Conservation (phyloP, 2,329 filamentous ascomycete genomes). For the Aspergillus niger region DNA sequence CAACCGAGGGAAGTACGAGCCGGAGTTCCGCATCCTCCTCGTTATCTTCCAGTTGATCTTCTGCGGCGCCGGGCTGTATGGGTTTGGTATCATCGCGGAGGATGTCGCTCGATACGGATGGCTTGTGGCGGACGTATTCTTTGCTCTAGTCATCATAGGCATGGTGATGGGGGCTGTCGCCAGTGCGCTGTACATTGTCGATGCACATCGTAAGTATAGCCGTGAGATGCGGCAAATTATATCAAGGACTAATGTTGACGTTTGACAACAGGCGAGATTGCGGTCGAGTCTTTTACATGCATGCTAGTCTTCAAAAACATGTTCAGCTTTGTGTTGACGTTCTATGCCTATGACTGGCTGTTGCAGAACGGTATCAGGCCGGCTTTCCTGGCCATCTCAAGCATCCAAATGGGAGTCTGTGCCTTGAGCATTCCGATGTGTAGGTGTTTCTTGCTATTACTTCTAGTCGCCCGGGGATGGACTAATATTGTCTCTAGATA, state of each 20-base stretch:
- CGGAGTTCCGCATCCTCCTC: conserved; percentile 83
- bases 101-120: conserved; percentile 66
- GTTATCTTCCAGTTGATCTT: conserved; percentile 80
- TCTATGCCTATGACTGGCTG: conserved; percentile 82
- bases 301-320: conserved; percentile 94
- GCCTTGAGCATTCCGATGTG: conserved; percentile 73
- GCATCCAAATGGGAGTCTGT: conserved; percentile 77
- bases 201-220: conserved; percentile 75
- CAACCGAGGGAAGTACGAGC: conserved; percentile 84
- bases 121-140: conserved; percentile 76
- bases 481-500: conserved; percentile 53
- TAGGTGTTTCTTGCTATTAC: conserved; percentile 53
- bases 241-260: not conserved
- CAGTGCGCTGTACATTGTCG: conserved; percentile 83
- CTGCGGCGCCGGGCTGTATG: conserved; percentile 76
- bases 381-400: conserved; percentile 70
- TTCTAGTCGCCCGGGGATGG: not conserved
- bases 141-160: conserved; percentile 78
- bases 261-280: conserved; percentile 63
- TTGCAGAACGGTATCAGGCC: conserved; percentile 57
- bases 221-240: not conserved
- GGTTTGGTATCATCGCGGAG: conserved; percentile 74
- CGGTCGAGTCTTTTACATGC: conserved; percentile 86
- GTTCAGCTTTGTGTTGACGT: conserved; percentile 84
- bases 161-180: conserved; percentile 92